Conservation (phyloP, 1,139 yeast genomes). For the Yamadazyma buinensis region DNA sequence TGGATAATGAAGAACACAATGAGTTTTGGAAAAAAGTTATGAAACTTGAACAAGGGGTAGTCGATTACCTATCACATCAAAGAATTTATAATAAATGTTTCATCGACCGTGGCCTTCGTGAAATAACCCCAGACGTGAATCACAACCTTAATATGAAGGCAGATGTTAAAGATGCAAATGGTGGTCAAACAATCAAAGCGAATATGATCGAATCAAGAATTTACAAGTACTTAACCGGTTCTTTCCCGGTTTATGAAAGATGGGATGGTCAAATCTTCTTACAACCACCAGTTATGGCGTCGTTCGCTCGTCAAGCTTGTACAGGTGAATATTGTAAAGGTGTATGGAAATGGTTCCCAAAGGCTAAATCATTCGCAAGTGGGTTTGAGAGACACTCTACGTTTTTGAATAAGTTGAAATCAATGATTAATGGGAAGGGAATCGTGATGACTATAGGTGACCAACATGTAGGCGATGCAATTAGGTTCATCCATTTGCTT, state of each 20-base stretch:
- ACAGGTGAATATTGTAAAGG: constrained; percentile 8
- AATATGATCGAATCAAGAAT: constrained; percentile 35
- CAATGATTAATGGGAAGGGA: constrained; percentile 42
- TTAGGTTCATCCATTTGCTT: constrained; percentile 40
- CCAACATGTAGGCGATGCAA: constrained; percentile 40
- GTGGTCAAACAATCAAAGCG: constrained; percentile 12
- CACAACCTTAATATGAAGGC: constrained; percentile 5
- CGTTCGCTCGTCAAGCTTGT: constrained; percentile 17
- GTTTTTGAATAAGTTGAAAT: constrained; percentile 37
- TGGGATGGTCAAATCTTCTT: constrained; percentile 40
- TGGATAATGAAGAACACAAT: constrained; percentile 14
- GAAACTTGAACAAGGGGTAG: constrained; percentile 25
- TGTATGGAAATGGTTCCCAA: no score
- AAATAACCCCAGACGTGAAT: constrained; percentile 21
- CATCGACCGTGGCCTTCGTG: no score
- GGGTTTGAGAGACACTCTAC: constrained; percentile 8
- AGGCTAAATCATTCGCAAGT: constrained; percentile 16
- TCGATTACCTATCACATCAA: constrained; percentile 37
- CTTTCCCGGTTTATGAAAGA: constrained; percentile 40
- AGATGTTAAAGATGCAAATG: constrained; percentile 12
- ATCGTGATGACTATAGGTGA: constrained; percentile 49
- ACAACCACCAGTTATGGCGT: constrained; percentile 35
- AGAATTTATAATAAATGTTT: constrained; percentile 45
- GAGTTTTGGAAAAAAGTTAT: constrained; percentile 10
- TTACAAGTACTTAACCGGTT: constrained; percentile 45